Conservation (phyloP, 2,329 filamentous ascomycete genomes). For the Calonectria pauciramosa region DNA sequence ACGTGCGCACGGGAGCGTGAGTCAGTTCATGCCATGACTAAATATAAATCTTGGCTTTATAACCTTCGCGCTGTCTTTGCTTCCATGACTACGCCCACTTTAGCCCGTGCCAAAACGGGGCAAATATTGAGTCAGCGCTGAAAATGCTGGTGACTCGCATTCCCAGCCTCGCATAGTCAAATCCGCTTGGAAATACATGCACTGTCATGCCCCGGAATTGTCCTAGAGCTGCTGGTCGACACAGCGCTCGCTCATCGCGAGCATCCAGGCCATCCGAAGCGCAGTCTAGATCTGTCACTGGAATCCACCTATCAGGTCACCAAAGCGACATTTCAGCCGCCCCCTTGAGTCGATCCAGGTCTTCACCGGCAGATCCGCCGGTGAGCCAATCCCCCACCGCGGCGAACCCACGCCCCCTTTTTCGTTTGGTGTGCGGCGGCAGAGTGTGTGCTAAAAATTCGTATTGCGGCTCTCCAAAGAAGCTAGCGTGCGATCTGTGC, state of each 20-base stretch:
- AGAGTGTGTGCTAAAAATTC: not conserved
- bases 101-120: not conserved
- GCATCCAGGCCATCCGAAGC: not conserved
- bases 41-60: not conserved
- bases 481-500: not conserved
- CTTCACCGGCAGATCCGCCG: not conserved
- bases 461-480: no score
- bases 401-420: not conserved
- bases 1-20: not conserved
- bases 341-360: no score
- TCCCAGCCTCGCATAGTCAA: not conserved
- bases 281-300: not conserved
- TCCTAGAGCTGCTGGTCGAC: not conserved
- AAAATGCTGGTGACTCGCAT: not conserved
- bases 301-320: not conserved
- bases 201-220: not conserved
- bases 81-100: not conserved
- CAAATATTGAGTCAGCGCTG: not conserved
- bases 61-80: not conserved
- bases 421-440: not conserved
- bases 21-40: not conserved
- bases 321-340: no score
- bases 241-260: not conserved
- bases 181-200: not conserved
- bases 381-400: no score